Percentiles rank a stretch among this genome's conserved stretches.
Conservation (phyloP, 1,284 basidiomycete species). For the Fomitiporia mediterranea region DNA sequence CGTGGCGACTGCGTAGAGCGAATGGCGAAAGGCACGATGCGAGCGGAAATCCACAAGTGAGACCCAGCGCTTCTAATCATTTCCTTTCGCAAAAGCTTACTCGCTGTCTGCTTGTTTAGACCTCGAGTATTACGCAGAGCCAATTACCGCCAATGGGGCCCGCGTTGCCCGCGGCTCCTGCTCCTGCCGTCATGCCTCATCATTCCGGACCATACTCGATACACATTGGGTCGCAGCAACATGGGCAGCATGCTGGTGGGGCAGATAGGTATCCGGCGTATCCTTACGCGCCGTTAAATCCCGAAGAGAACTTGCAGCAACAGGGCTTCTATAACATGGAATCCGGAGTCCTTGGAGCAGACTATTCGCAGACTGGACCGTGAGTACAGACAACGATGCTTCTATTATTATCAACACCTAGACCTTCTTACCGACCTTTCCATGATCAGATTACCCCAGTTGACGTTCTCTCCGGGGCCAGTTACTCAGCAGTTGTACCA, state of each 20-base stretch:
- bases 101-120: too few species aligned
- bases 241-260: background rate
- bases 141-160: background rate
- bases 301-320: background rate
- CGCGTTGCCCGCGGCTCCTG: background rate
- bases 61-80: background rate
- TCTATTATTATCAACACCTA: too few species aligned
- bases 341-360: background rate
- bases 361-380: background rate
- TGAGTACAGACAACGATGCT: background rate
- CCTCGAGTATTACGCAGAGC: too few species aligned
- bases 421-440: too few species aligned
- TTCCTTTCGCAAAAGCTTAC: background rate
- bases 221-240: background rate
- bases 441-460: too few species aligned
- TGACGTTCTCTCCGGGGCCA: too few species aligned
- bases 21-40: background rate
- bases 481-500: too few species aligned
- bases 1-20: conserved; percentile 5
- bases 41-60: background rate
- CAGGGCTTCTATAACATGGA: background rate
- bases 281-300: background rate
- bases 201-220: background rate
- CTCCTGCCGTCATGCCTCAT: background rate
- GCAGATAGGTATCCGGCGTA: background rate